Evolutionary conservation across 129 eudicot genomes (phyloP).

Genomic region (Pulicaria dysenterica): DNA sequence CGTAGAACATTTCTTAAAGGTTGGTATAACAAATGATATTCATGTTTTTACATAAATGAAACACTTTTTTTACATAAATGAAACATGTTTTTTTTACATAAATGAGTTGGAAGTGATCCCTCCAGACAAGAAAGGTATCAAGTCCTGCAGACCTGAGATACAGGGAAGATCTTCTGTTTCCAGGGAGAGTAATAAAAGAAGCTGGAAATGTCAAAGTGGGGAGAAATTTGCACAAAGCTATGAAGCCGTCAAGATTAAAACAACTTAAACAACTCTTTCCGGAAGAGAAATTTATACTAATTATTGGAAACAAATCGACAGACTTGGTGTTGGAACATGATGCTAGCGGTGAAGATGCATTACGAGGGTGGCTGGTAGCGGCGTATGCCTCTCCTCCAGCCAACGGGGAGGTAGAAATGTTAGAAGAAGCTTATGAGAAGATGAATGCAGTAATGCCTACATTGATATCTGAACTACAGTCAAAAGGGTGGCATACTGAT

Average conservation of each 20-base stretch:
- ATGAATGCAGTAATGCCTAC: conserved; percentile 59
- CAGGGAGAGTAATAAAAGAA: conserved; percentile 72
- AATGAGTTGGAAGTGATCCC: neutral
- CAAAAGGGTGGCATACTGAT: conserved; percentile 97
- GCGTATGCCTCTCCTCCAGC: conserved; percentile 34
- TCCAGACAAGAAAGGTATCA: conserved; percentile 76
- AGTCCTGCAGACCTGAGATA: conserved; percentile 94
- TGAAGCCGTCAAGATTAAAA: conserved; percentile 70
- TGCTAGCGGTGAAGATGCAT: conserved; percentile 69
- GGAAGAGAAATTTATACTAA: conserved; percentile 68
- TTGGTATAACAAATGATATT: conserved; percentile 27
- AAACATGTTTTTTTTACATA: neutral
- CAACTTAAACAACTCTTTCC: conserved; percentile 65
- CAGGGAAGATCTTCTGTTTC: conserved; percentile 81
- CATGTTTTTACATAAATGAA: neutral
- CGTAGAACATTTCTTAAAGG: conserved; percentile 80
- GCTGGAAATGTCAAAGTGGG: conserved; percentile 45
- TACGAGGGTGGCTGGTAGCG: conserved; percentile 79
- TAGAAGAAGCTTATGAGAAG: conserved; percentile 72
- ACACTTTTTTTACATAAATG: neutral
- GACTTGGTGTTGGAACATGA: conserved; percentile 58
- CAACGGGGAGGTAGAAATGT: conserved; percentile 38
- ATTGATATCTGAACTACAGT: conserved; percentile 60
- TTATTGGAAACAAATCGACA: conserved; percentile 56
- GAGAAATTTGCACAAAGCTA: conserved; percentile 50